Base-by-base conservation (phyloP, 768 basidiomycete genomes). In the Zangia roseola region DNA sequence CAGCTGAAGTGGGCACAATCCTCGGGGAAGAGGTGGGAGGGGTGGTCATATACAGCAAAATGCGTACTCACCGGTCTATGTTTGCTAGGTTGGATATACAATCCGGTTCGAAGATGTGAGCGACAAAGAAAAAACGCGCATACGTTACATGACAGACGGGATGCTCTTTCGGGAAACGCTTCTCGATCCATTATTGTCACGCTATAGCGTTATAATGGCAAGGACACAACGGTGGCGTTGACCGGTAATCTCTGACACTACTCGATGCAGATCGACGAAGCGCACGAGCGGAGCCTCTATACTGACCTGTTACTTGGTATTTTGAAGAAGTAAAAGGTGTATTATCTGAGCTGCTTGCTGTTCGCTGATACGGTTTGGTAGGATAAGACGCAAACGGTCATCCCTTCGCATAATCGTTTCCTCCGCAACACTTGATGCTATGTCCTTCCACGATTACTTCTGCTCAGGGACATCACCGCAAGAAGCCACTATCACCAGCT, bases 91-190 rank as follows among this genome's bases (percentile, higher is more conserved):
- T 57, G 97, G 97, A 7, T 99, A 99, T 64, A 90, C 90, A 6
- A 97, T 99, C 54, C 86, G 97, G 9, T 98, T 98, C 53, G 97
- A 99, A 65, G 92, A 97, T 57, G 83, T 95, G 44, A 90, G 86
- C 60, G 81, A 80, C 63, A 91, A 89, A 59, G 81, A 87, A 24
- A 75, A 82, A 44, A 98, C 97, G 2, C 80, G 91, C 23, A 91
- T 99, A 65, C 78, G 93, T 35, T 99, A 98, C 68, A 80, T 98
- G 82, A 99, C 97, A 26, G 97, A 99, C 66, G 97, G 97, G 38
- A 94, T 98, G 85, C 83, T 99, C 31, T 97, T 98, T 66, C 82
- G 94, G 50, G 94, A 97, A 71, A 86, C 87, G 20, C 79, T 97
- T 59, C 74, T 94, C 31, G 95, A 99, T 63, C 97, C 97, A 16